These are phyloP conservation scores for Colletotrichum destructivum DNA, from an alignment of 2,329 filamentous ascomycete genomes.

Conservation along the genomic window DNA sequence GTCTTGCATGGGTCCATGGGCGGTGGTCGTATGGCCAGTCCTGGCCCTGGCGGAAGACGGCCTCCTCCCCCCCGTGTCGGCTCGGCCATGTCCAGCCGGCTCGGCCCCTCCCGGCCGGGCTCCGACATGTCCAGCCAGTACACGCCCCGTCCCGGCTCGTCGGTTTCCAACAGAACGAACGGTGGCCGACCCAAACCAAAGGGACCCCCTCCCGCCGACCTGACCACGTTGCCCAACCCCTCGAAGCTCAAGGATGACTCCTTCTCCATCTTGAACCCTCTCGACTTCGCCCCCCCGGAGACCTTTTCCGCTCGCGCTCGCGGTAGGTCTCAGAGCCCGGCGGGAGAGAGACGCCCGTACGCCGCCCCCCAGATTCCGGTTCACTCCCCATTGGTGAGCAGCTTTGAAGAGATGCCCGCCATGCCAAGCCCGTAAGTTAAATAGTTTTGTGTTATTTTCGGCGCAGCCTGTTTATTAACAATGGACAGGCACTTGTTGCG, in stretches of 20 bases:
- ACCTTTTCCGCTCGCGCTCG: slow-evolving; percentile 76
- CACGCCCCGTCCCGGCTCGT: slow-evolving; percentile 75
- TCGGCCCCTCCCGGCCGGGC: slow-evolving; percentile 51
- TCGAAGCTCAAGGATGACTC: slow-evolving; percentile 87
- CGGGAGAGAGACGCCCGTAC: slow-evolving; percentile 79
- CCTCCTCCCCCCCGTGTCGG: slow-evolving; percentile 63
- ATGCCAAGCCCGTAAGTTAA: slow-evolving; percentile 89
- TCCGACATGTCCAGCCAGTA: slow-evolving; percentile 51
- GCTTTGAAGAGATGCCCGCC: slow-evolving; percentile 87
- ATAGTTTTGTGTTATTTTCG: no score
- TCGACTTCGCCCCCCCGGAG: slow-evolving; percentile 89
- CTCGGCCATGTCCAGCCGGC: slow-evolving; percentile 49
- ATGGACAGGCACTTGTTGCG: slow-evolving; percentile 75
- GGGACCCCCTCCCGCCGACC: slow-evolving; percentile 78
- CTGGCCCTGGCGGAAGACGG: slow-evolving; percentile 59
- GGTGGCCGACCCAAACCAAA: slow-evolving; percentile 56
- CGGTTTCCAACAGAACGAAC: slow-evolving; percentile 68
- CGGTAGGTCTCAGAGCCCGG: slow-evolving; percentile 77
- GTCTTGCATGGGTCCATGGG: slow-evolving; percentile 65
- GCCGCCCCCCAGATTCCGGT: slow-evolving; percentile 76
- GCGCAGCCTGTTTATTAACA: slow-evolving; percentile 25
- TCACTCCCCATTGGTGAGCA: slow-evolving; percentile 83
- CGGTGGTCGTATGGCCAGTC: slow-evolving; percentile 58
- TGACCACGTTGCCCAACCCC: slow-evolving; percentile 87
- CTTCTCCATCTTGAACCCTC: slow-evolving; percentile 76